These are phyloP conservation scores for Serendipita vermifera DNA, from an alignment of 768 basidiomycete genomes.

Conservation along the genomic window DNA sequence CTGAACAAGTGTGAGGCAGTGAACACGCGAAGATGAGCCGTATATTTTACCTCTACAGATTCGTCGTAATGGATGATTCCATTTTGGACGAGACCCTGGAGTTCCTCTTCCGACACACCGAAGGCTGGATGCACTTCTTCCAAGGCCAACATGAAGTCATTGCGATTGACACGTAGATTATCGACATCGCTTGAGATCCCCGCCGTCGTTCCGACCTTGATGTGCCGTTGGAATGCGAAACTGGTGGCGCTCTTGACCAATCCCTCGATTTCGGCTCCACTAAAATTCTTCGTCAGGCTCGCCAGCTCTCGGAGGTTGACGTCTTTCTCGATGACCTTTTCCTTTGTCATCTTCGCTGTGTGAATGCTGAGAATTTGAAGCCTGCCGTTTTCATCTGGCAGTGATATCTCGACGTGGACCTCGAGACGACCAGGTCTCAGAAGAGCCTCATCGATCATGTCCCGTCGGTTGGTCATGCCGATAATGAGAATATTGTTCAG, in stretches of 20 bases:
- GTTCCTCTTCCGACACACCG: slow-evolving; percentile 94
- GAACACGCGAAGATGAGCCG: slow-evolving; percentile 3
- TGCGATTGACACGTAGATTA: slow-evolving; percentile 71
- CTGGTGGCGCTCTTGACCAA: slow-evolving; percentile 95
- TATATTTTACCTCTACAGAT: slow-evolving; percentile 56
- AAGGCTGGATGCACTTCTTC: slow-evolving; percentile 94
- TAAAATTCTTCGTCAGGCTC: slow-evolving; percentile 84
- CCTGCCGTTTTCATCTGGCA: slow-evolving; percentile 88
- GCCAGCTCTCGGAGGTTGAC: slow-evolving; percentile 80
- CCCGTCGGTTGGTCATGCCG: slow-evolving; percentile 96
- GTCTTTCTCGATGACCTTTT: slow-evolving; percentile 76
- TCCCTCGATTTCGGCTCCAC: slow-evolving; percentile 91
- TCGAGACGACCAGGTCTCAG: slow-evolving; percentile 96
- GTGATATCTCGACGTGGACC: slow-evolving; percentile 98
- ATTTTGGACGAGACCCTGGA: slow-evolving; percentile 84
- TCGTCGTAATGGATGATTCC: slow-evolving; percentile 84
- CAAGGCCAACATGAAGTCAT: slow-evolving; percentile 80
- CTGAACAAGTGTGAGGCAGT: slow-evolving; percentile 29
- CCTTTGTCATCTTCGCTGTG: slow-evolving; percentile 84
- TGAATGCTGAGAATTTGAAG: slow-evolving; percentile 91
- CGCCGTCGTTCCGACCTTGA: slow-evolving; percentile 95
- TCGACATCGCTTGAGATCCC: slow-evolving; percentile 95
- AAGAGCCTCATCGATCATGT: slow-evolving; percentile 98
- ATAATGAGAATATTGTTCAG: slow-evolving; percentile 98
- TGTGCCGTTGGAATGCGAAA: slow-evolving; percentile 95